Percentiles rank a stretch among this genome's conserved stretches.
These are phyloP conservation scores for Phytomonas francai DNA, from an alignment of 208 protist genomes.

Conservation along the genomic window DNA sequence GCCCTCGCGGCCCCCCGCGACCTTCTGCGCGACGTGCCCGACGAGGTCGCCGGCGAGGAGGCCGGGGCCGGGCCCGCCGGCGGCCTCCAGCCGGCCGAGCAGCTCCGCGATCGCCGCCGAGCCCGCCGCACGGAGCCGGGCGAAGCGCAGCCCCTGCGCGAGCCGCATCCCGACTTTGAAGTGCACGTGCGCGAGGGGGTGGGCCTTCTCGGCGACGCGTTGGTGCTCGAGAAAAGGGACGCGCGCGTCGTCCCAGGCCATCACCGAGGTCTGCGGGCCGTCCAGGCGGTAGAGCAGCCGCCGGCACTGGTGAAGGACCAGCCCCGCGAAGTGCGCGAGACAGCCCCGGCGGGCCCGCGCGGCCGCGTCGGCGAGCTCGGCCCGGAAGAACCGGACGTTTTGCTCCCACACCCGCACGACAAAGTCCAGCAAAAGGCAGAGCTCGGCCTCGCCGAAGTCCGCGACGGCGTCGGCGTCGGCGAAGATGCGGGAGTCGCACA, in stretches of 20 bases:
- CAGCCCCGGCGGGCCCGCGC: not conserved
- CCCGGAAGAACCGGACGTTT: conserved; percentile 41
- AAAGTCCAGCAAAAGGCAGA: conserved; percentile 54
- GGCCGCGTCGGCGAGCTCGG: not conserved
- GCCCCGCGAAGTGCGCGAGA: conserved; percentile 28
- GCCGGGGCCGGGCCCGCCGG: not conserved
- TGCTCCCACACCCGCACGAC: conserved; percentile 36
- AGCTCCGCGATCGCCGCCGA: conserved; percentile 48
- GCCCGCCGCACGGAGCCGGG: conserved; percentile 24
- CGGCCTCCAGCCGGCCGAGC: conserved; percentile 26
- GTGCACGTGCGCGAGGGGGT: conserved; percentile 58
- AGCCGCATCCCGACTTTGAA: conserved; percentile 57
- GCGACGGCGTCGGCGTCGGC: conserved; percentile 26
- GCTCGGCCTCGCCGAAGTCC: conserved; percentile 52
- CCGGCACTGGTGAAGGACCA: conserved; percentile 49
- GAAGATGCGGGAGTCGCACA: conserved; percentile 39
- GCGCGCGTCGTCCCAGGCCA: conserved; percentile 59
- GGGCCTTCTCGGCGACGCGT: conserved; percentile 36
- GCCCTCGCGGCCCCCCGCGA: conserved; percentile 27
- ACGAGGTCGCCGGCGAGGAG: conserved; percentile 49
- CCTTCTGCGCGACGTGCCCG: conserved; percentile 57
- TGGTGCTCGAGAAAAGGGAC: conserved; percentile 71
- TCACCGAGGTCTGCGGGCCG: conserved; percentile 34
- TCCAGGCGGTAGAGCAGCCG: conserved; percentile 45
- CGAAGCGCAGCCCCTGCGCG: conserved; percentile 62